A percentile compares a stretch with the other conserved stretches of the same genome.
These are phyloP conservation scores for Cercospora zeina DNA, from an alignment of 2,329 filamentous ascomycete genomes.

Conservation along the genomic window DNA sequence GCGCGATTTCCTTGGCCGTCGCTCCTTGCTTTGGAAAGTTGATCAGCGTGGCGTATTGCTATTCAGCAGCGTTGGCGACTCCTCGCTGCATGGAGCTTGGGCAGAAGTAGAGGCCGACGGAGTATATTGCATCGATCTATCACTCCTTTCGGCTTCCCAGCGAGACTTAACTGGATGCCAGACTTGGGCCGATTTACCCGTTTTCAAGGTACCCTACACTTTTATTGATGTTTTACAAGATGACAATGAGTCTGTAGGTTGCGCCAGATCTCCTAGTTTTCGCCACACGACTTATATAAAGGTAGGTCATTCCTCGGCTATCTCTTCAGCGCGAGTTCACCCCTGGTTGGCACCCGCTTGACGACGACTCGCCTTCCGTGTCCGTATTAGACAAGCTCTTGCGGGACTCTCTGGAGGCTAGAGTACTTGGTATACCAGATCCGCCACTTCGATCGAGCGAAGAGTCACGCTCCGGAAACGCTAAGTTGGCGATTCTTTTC, in stretches of 20 bases:
- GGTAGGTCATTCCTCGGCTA: conserved; percentile 41
- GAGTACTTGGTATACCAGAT: conserved; percentile 64
- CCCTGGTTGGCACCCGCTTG: conserved; percentile 22
- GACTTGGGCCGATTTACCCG: conserved; percentile 17
- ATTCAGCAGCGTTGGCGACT: conserved; percentile 71
- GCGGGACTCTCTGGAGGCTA: conserved; percentile 31
- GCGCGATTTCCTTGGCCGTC: conserved; percentile 80
- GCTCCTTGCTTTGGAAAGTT: conserved; percentile 68
- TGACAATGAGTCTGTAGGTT: conserved; percentile 32
- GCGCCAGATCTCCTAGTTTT: conserved; percentile 13
- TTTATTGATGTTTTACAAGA: conserved; percentile 13
- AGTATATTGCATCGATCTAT: conserved; percentile 62
- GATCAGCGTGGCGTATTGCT: conserved; percentile 56
- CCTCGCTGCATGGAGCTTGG: conserved; percentile 57
- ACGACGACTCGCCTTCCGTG: conserved; percentile 31
- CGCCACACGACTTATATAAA: conserved; percentile 34
- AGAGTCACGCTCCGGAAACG: conserved; percentile 30
- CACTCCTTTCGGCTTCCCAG: not conserved
- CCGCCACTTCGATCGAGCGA: conserved; percentile 18
- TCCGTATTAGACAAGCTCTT: conserved; percentile 30
- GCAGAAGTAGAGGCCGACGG: conserved; percentile 82
- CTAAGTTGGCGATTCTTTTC: conserved; percentile 76
- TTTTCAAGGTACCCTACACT: conserved; percentile 28
- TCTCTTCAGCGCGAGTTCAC: conserved; percentile 32
- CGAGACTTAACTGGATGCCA: not conserved